Conservation (phyloP, 257 asterid species). For the Solanum dulcamara region DNA sequence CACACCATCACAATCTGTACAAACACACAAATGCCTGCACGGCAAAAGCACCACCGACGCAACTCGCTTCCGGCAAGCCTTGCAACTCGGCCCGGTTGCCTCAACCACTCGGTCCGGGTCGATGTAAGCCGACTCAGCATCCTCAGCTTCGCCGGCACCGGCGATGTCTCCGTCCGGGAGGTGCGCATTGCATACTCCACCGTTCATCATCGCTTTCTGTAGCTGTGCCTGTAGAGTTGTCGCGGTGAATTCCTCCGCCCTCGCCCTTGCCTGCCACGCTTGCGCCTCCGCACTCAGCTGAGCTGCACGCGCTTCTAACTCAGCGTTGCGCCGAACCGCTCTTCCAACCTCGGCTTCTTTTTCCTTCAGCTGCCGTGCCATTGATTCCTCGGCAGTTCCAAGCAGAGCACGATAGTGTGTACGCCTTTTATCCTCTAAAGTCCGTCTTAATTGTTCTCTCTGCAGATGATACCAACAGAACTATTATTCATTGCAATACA, state of each 20-base stretch:
- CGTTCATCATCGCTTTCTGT: constrained; percentile 21
- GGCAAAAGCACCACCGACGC: constrained; percentile 39
- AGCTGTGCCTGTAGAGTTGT: constrained; percentile 32
- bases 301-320: constrained; percentile 24
- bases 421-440: constrained; percentile 27
- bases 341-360: constrained; percentile 30
- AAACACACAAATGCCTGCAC: constrained; percentile 35
- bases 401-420: constrained; percentile 18
- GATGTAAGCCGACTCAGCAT: constrained; percentile 37
- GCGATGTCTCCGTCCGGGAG: constrained; percentile 13
- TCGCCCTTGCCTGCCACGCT: constrained; percentile 32
- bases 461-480: not conserved
- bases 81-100: constrained; percentile 21
- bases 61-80: constrained; percentile 21
- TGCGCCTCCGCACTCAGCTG: constrained; percentile 30
- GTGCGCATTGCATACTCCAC: constrained; percentile 6
- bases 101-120: constrained; percentile 38
- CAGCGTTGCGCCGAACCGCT: constrained; percentile 23
- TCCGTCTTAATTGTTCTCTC: constrained; percentile 24
- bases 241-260: constrained; percentile 25
- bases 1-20: constrained; percentile 24
- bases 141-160: constrained; percentile 28
- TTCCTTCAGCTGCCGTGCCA: constrained; percentile 20
- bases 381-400: constrained; percentile 25
- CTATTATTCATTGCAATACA: not conserved